Base-by-base conservation (phyloP, 441 rosid genomes). In the Theobroma grandiflorum region DNA sequence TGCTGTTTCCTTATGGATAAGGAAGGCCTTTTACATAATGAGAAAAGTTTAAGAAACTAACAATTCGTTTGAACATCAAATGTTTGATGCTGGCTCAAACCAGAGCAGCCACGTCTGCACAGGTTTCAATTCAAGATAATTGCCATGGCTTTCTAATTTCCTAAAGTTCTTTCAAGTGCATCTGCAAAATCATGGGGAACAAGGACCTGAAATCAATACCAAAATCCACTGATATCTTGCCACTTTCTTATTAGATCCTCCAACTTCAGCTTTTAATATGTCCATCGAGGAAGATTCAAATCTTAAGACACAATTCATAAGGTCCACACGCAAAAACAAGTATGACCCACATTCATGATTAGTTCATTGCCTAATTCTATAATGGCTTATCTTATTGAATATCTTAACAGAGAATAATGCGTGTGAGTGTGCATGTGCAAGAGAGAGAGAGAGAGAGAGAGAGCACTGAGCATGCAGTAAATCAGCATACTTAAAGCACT, bases 251-350 rank as follows among this genome's bases (percentile, higher is more conserved):
- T 58, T 6, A 11, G 3, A 8, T 37, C 69, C 26, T 35, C 7
- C 45, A 45, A 45, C 0, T 45, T 45, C 49, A 22, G 12, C 53
- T 63, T 63, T 63, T 33, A 16, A 14, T 12, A 35, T 33, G 42
- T 35, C 22, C 68, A 15, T 14, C 5, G n/a, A 6, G 18, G 4
- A 33, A 71, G 59, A 50, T 71, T 16, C 42, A 50, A 26, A 50
- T 71, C 61, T 71, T 67, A 2, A 69, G 37, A 49, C 38, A 45
- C 57, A 69, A 22, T 69, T 69, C 73, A 69, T 11, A 45, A 12
- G 73, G 73, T 69, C 73, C 73, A 69, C 73, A 69, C 18, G 73
- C 53, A 12, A 47, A 45, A 69, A 64, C 68, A 7, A 59, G 42
- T 22, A 3, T 43, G 72, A 68, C 73, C 73, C 73, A 68, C 57